Percentiles rank a stretch among this genome's conserved stretches.
Evolutionary conservation across 345 rosid genomes (phyloP).

Genomic region (Euphorbia pulcherrima): DNA sequence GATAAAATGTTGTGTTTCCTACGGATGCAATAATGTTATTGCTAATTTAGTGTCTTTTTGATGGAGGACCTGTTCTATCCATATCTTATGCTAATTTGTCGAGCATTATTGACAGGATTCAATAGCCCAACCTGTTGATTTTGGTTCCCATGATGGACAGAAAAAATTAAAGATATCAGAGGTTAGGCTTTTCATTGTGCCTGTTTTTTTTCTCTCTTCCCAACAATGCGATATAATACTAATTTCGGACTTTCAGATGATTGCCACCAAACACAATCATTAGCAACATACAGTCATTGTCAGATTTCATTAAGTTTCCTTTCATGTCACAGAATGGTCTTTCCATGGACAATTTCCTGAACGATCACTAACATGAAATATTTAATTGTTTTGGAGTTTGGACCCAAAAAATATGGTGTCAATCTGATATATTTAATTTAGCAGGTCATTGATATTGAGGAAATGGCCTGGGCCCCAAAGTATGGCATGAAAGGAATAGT

Average conservation of each 20-base stretch:
- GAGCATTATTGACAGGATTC: conserved; percentile 42
- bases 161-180: conserved; percentile 57
- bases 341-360: too few species aligned
- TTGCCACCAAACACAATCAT: not conserved
- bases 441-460: conserved; percentile 95
- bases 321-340: not conserved
- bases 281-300: not conserved
- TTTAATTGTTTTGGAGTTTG: conserved; percentile 3
- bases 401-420: not conserved
- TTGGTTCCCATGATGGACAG: conserved; percentile 61
- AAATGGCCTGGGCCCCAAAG: conserved; percentile 96
- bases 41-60: not conserved
- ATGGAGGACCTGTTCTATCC: not conserved
- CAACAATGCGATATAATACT: not conserved
- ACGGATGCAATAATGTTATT: not conserved
- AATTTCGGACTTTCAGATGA: not conserved
- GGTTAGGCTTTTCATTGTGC: conserved; percentile 45
- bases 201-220: conserved; percentile 6
- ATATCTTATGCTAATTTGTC: conserved; percentile 11
- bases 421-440: not conserved
- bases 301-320: not conserved
- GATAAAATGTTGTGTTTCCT: not conserved
- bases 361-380: not conserved
- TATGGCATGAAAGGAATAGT: conserved; percentile 96
- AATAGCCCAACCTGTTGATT: conserved; percentile 49